Evolutionary conservation across 495 filamentous ascomycete genomes (phyloP).

Genomic region (Penicillium alfredii): DNA sequence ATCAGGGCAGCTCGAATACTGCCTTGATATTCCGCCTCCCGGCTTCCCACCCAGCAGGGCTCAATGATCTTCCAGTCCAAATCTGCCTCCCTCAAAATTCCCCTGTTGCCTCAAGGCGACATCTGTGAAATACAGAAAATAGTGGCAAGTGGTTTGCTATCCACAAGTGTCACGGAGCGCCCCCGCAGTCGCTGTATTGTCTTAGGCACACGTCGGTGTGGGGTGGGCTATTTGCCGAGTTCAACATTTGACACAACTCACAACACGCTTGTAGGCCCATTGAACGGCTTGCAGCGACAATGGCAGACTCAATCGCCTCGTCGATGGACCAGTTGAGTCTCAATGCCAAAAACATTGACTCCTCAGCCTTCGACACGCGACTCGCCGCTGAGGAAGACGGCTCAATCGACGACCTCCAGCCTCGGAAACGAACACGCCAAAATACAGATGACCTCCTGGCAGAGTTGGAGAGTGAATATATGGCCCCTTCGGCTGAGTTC

Average conservation of each 20-base stretch:
- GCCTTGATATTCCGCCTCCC: no score
- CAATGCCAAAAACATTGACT: slow-evolving; percentile 18
- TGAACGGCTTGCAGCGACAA: slow-evolving; percentile 1
- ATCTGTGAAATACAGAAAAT: no score
- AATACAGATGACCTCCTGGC: slow-evolving; percentile 54
- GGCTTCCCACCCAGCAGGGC: no score
- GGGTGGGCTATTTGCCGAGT: neutral
- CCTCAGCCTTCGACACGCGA: slow-evolving; percentile 26
- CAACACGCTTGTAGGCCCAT: neutral
- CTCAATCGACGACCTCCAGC: slow-evolving; percentile 27
- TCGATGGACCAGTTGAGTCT: slow-evolving; percentile 28
- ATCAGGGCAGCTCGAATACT: no score
- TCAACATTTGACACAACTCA: neutral
- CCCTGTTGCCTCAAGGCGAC: no score
- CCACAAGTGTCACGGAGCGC: neutral
- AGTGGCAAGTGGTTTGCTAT: no score
- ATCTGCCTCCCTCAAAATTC: no score
- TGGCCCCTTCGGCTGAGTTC: slow-evolving; percentile 72
- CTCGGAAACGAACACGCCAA: slow-evolving; percentile 48
- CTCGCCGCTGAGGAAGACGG: slow-evolving; percentile 33
- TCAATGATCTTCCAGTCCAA: no score
- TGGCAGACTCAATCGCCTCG: slow-evolving; percentile 25
- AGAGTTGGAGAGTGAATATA: slow-evolving; percentile 68
- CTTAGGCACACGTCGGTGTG: neutral
- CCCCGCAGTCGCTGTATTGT: neutral